A percentile compares a stretch with the other conserved stretches of the same genome.
These are phyloP conservation scores for Boletus reticulatus DNA, from an alignment of 768 basidiomycete species.

Conservation along the genomic window DNA sequence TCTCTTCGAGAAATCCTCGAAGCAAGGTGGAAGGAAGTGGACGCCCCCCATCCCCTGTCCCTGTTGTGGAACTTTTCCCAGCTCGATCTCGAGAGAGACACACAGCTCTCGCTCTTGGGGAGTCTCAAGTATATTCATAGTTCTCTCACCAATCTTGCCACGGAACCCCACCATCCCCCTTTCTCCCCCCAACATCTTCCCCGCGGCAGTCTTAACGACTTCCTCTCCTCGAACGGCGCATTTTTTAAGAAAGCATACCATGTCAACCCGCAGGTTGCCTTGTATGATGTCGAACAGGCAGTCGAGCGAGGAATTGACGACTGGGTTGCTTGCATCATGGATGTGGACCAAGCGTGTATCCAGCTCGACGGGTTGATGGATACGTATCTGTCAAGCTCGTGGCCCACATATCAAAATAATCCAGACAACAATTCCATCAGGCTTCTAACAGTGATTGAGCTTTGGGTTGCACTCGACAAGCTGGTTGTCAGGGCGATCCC, in stretches of 20 bases:
- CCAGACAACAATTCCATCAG: constrained; percentile 42
- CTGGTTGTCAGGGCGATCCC: constrained; percentile 17
- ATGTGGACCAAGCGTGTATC: not conserved
- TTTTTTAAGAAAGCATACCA: constrained; percentile 11
- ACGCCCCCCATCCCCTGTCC: not conserved
- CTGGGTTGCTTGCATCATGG: constrained; percentile 28
- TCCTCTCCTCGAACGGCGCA: constrained; percentile 1
- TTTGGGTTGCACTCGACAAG: constrained; percentile 37
- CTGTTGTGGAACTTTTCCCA: not conserved
- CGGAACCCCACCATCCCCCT: not conserved
- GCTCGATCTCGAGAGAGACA: not conserved
- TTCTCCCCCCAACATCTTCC: constrained; percentile 3
- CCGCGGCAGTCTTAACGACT: constrained; percentile 2
- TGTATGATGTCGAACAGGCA: constrained; percentile 38
- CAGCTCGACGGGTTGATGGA: constrained; percentile 22
- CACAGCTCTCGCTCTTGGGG: not conserved
- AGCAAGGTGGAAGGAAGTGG: not conserved
- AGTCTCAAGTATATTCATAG: not conserved
- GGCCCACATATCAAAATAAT: constrained; percentile 25
- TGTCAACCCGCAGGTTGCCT: constrained; percentile 3
- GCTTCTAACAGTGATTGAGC: constrained; percentile 36
- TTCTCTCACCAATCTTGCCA: not conserved
- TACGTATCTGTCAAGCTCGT: constrained; percentile 29
- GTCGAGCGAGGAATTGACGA: constrained; percentile 30
- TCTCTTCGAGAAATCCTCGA: not conserved